These are phyloP conservation scores for Epipyxis sp. DNA, from an alignment of 108 stramenopile species.

Conservation along the genomic window DNA sequence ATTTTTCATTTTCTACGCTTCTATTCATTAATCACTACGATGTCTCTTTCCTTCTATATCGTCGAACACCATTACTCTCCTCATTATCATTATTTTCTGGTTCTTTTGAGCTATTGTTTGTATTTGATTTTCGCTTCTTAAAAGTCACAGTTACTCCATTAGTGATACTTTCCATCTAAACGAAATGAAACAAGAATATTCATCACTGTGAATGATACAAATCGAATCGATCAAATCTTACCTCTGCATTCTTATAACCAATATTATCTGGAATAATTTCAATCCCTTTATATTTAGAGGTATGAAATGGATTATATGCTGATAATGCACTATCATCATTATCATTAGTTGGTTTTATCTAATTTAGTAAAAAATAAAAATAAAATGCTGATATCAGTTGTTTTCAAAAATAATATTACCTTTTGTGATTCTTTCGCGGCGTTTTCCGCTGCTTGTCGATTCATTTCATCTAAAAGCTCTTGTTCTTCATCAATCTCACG, in stretches of 20 bases:
- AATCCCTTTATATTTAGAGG: not conserved
- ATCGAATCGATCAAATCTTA: not conserved
- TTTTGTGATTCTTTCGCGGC: not conserved
- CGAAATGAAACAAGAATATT: not conserved
- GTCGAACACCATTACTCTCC: too few relatives aligned
- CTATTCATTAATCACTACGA: too few relatives aligned
- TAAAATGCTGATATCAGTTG: too few relatives aligned
- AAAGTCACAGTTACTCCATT: not conserved
- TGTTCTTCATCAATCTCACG: not conserved
- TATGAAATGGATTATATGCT: not conserved
- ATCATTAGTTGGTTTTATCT: too few relatives aligned
- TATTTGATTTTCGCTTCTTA: not conserved
- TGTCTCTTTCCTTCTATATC: too few relatives aligned
- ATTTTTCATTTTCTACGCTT: too few relatives aligned
- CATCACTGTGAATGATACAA: not conserved
- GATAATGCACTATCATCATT: not conserved
- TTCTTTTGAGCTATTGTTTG: not conserved
- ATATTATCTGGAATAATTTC: not conserved
- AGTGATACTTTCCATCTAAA: not conserved
- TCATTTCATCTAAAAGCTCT: not conserved
- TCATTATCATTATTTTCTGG: too few relatives aligned
- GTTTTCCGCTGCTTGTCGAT: not conserved
- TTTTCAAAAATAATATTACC: too few relatives aligned
- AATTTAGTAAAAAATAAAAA: too few relatives aligned
- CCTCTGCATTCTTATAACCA: not conserved